Percentiles rank a stretch among this genome's conserved stretches.
These are phyloP conservation scores for Alternaria tenuissima DNA, from an alignment of 2,329 filamentous ascomycete genomes.

Conservation along the genomic window DNA sequence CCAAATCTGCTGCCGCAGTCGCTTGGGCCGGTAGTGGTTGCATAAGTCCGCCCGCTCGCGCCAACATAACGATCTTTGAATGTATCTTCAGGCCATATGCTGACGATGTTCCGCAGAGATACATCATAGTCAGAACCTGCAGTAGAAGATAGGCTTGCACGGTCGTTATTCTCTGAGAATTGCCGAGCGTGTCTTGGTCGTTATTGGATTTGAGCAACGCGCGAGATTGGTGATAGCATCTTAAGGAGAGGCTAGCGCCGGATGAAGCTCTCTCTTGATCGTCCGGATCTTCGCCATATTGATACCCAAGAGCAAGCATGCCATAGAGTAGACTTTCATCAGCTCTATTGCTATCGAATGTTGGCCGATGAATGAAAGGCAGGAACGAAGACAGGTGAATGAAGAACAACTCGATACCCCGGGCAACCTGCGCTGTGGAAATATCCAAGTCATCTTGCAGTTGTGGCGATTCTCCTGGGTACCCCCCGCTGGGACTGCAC, in stretches of 20 bases:
- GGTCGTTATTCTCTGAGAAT: constrained; percentile 5
- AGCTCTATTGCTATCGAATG: constrained; percentile 17
- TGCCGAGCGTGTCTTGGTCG: constrained; percentile 14
- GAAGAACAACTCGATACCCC: constrained; percentile 23
- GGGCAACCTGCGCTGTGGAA: constrained; percentile 9
- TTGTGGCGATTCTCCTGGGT: not conserved
- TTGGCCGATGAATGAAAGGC: constrained; percentile 25
- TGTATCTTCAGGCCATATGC: constrained; percentile 31
- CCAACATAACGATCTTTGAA: constrained; percentile 30
- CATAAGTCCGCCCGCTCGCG: constrained; percentile 28
- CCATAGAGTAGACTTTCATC: constrained; percentile 20
- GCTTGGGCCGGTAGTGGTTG: constrained; percentile 17
- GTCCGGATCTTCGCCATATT: constrained; percentile 30
- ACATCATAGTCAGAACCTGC: constrained; percentile 30
- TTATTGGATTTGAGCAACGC: constrained; percentile 14
- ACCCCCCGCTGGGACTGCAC: not conserved
- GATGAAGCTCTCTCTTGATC: constrained; percentile 16
- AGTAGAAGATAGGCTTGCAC: constrained; percentile 29
- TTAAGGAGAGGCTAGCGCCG: constrained; percentile 15
- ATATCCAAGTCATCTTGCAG: not conserved
- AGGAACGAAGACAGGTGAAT: constrained; percentile 18
- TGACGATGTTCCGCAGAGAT: constrained; percentile 25
- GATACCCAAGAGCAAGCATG: constrained; percentile 28
- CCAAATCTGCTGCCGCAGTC: constrained; percentile 20
- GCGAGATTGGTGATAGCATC: constrained; percentile 26